Evolutionary conservation across 2,329 filamentous ascomycete species (phyloP).

Genomic region (Sclerotinia trifoliorum): DNA sequence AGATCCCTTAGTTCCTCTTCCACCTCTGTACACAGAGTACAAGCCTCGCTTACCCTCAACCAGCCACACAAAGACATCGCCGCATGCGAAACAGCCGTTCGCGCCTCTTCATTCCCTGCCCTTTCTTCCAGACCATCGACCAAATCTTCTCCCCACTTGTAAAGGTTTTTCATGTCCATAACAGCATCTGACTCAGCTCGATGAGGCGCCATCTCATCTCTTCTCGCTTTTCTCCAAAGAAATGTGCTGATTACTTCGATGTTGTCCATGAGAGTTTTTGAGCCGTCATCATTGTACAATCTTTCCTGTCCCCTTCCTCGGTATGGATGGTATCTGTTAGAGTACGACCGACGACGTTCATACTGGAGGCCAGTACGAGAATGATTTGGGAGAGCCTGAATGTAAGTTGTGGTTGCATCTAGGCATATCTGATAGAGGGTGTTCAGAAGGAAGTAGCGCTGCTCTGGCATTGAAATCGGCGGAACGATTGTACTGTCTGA

Average conservation of each 20-base stretch:
- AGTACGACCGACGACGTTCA: slow-evolving; percentile 12
- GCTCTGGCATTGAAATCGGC: slow-evolving; percentile 21
- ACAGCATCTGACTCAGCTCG: slow-evolving; percentile 28
- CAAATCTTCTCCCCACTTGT: slow-evolving; percentile 29
- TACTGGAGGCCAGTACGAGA: neutral
- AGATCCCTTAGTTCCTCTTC: slow-evolving; percentile 26
- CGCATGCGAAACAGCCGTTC: slow-evolving; percentile 21
- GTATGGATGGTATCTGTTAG: slow-evolving; percentile 15
- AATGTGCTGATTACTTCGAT: slow-evolving; percentile 29
- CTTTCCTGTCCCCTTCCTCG: slow-evolving; percentile 20
- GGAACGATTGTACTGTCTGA: slow-evolving; percentile 19
- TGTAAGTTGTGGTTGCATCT: slow-evolving; percentile 26
- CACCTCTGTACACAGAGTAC: slow-evolving; percentile 20
- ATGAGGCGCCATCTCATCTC: slow-evolving; percentile 30
- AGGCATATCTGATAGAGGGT: slow-evolving; percentile 30
- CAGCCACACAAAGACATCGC: slow-evolving; percentile 27
- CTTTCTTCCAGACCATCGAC: slow-evolving; percentile 25
- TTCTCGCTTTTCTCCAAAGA: slow-evolving; percentile 32
- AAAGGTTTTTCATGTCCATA: slow-evolving; percentile 28
- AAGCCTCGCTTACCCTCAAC: slow-evolving; percentile 25
- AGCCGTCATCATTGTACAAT: slow-evolving; percentile 11
- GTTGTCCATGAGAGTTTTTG: slow-evolving; percentile 32
- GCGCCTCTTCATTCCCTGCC: neutral
- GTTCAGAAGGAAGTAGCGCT: slow-evolving; percentile 26
- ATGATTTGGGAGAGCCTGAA: slow-evolving; percentile 1